Percentiles rank a stretch among this genome's conserved stretches.
These are phyloP conservation scores for Pyrenochaeta sp. DNA, from an alignment of 2,329 filamentous ascomycete species.

Conservation along the genomic window DNA sequence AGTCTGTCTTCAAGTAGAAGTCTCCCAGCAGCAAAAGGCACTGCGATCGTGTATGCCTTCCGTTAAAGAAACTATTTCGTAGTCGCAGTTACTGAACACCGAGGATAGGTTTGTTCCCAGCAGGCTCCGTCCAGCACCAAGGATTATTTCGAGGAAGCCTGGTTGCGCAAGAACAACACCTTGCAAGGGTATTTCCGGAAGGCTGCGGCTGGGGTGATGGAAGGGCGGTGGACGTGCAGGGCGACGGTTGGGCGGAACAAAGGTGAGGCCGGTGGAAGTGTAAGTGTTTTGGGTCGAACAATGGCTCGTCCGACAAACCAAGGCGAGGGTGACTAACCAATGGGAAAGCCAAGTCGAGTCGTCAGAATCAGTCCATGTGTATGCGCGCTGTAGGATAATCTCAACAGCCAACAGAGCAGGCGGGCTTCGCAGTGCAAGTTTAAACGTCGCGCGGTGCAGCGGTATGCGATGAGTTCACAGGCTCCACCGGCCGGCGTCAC, in stretches of 20 bases:
- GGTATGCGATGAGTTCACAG: slow-evolving; percentile 22
- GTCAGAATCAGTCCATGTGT: background rate
- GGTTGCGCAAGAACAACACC: slow-evolving; percentile 9
- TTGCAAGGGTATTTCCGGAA: slow-evolving; percentile 7
- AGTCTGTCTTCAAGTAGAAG: background rate
- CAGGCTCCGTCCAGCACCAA: slow-evolving; percentile 21
- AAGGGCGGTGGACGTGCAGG: slow-evolving; percentile 11
- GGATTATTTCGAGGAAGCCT: slow-evolving; percentile 2
- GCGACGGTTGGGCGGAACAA: background rate
- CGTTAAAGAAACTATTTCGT: slow-evolving; percentile 19
- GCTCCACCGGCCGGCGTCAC: slow-evolving; percentile 17
- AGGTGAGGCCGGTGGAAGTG: slow-evolving; percentile 8
- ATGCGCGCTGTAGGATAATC: no score
- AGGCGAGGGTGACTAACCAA: slow-evolving; percentile 1
- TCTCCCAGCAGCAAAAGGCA: slow-evolving; percentile 1
- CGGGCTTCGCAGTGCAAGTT: no score
- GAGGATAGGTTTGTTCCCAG: slow-evolving; percentile 21
- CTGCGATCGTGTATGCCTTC: slow-evolving; percentile 18
- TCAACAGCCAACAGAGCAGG: no score
- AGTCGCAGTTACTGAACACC: slow-evolving; percentile 21
- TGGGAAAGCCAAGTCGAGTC: background rate
- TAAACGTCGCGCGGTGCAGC: background rate
- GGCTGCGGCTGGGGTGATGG: slow-evolving; percentile 4
- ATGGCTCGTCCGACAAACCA: no score
- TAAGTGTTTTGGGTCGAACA: no score